A percentile compares a stretch with the other conserved stretches of the same genome.
phyloP scores from a whole-genome alignment of 192 early-diverging fungal genomes.

The Coemansia nantahalensis region DNA sequence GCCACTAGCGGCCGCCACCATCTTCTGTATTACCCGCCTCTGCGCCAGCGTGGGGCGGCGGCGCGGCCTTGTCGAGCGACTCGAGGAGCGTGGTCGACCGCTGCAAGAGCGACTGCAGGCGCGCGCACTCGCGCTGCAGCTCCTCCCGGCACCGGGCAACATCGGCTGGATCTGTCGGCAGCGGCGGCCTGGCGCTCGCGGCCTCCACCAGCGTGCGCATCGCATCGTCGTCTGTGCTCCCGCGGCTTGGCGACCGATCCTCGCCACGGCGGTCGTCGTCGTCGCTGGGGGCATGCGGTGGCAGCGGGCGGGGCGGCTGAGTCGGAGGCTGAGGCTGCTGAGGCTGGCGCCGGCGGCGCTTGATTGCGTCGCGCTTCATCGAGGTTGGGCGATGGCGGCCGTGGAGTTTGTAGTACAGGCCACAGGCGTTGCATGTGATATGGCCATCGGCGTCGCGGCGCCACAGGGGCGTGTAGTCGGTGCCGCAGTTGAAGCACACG shows the following conservation, averaged over 20 bases:
- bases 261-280: background rate
- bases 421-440: constrained; percentile 89
- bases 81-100: constrained; percentile 35
- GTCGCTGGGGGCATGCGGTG: background rate
- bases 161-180: constrained; percentile 11
- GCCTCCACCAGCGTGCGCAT: constrained; percentile 27
- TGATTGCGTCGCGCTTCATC: constrained; percentile 72
- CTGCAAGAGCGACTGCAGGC: constrained; percentile 35
- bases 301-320: background rate
- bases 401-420: constrained; percentile 87
- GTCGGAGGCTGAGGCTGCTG: background rate
- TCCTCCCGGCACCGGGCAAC: constrained; percentile 34
- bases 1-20: no score
- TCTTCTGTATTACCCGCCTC: no score
- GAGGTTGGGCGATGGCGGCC: constrained; percentile 75
- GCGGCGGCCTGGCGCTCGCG: constrained; percentile 19
- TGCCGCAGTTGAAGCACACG: constrained; percentile 72
- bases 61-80: constrained; percentile 22
- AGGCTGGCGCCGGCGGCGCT: constrained; percentile 59
- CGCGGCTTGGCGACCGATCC: no score
- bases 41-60: no score
- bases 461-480: constrained; percentile 76
- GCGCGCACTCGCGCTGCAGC: constrained; percentile 39
- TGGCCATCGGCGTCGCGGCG: constrained; percentile 71
- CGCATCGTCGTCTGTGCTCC: background rate